Evolutionary conservation across 345 rosid species (phyloP).

Genomic region (Dipteronia dyeriana): DNA sequence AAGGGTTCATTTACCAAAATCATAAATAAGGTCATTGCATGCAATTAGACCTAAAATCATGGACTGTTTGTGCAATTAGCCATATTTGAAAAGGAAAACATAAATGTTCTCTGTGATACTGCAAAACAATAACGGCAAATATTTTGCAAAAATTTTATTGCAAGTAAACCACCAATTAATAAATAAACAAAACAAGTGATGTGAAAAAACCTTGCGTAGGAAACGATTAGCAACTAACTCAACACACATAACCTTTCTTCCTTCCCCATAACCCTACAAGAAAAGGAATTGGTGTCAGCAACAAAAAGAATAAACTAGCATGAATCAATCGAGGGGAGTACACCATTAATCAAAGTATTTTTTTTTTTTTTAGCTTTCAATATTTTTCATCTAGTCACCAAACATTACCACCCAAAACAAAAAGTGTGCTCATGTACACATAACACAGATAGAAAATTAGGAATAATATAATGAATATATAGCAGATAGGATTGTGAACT

Average conservation of each 20-base stretch:
- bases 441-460: neutral
- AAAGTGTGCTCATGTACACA: neutral
- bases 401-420: neutral
- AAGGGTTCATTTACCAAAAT: no score
- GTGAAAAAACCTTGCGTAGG: constrained; percentile 74
- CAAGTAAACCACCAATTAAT: neutral
- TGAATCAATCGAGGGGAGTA: neutral
- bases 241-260: constrained; percentile 70
- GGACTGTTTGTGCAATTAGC: no score
- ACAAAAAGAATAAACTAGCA: neutral
- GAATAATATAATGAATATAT: neutral
- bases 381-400: neutral
- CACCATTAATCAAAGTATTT: neutral
- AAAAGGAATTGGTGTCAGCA: constrained; percentile 10
- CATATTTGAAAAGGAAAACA: neutral
- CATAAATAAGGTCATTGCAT: no score
- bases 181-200: neutral
- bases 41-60: no score
- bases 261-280: constrained; percentile 50
- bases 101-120: neutral
- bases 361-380: neutral
- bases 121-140: neutral
- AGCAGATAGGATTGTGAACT: neutral
- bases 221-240: constrained; percentile 92
- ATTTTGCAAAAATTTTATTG: constrained; percentile 10